Evolutionary conservation across 2,329 filamentous ascomycete species (phyloP), one percentile per base, ranked within the genome.

Genomic region (Xylaria sp.): DNA sequence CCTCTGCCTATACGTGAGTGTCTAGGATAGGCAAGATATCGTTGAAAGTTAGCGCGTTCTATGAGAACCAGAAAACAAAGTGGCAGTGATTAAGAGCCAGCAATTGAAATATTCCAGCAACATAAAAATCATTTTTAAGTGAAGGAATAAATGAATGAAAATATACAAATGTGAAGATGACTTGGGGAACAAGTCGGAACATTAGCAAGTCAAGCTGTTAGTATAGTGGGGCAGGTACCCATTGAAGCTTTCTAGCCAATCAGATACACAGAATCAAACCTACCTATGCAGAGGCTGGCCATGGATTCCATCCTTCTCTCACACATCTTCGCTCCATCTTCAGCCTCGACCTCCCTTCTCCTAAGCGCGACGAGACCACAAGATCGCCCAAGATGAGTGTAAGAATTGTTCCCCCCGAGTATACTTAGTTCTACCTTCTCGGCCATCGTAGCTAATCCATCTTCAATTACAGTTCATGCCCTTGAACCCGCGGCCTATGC

Each of bases 401-500:
- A 72, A 74, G 77, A 28, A 23, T 52, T 13, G 28, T 15, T 23
- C 15, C 2, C 13, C 46, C 49, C 52, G 62, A 56, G 20, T 4
- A 3, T 43, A 51, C n/a, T 12, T 12, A n/a, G 5, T n/a, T 46
- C 2, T 1, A 2, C 0, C 18, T 9, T 2, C 13, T 10, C 9
- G 18, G 28, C 20, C 41, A 4, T 23, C 3, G 7, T 28, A 51
- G 43, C 71, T 67, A 60, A 69, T 41, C 36, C n/a, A 28, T 3
- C 23, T 25, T 1, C 48, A 10, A 23, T 33, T 15, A 6, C 60
- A 91, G 89, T 97, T 97, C 85, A 91, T 97, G 81, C 96, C 96
- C 72, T 87, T 98, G 79, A 99, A 99, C 88, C 96, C 96, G 79
- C 93, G 95, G 82, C 96, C 96, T 52, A 94, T 98, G 88, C 92